phyloP scores from a whole-genome alignment of 164 flowering plant species.

The grape (Vitis vinifera) region DNA sequence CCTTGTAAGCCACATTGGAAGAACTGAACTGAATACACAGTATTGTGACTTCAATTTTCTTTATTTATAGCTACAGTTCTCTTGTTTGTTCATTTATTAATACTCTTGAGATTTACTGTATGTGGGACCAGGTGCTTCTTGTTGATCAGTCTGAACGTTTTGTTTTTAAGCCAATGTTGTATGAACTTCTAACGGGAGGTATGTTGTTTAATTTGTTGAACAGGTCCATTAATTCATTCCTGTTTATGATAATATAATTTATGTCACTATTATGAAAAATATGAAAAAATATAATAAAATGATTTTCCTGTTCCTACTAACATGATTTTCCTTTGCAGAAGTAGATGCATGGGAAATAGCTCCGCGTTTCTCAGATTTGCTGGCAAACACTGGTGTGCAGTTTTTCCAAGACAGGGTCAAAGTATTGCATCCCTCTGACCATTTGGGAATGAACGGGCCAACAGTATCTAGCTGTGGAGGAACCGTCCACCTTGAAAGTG shows the following conservation, averaged over 20 bases:
- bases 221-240: background rate
- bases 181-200: slow-evolving; percentile 99
- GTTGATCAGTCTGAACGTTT: slow-evolving; percentile 93
- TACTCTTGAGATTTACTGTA: slow-evolving; percentile 6
- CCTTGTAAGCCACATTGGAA: no score
- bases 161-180: slow-evolving; percentile 95
- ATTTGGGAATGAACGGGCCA: slow-evolving; percentile 41
- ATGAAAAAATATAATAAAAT: no score
- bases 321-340: slow-evolving; percentile 51
- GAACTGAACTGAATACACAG: no score
- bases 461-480: slow-evolving; percentile 53
- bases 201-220: slow-evolving; percentile 17
- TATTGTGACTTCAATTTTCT: no score
- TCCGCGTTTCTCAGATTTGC: slow-evolving; percentile 86
- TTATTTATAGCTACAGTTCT: background rate
- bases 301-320: slow-evolving; percentile 3
- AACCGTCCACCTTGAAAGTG: slow-evolving; percentile 86
- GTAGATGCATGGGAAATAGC: slow-evolving; percentile 99
- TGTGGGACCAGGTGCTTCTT: slow-evolving; percentile 68
- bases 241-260: background rate
- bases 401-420: slow-evolving; percentile 82
- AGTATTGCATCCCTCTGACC: slow-evolving; percentile 60
- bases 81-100: background rate
- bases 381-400: slow-evolving; percentile 67
- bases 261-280: no score